phyloP scores from a whole-genome alignment of 2,329 filamentous ascomycete genomes.

The Boeremia lycopersici region DNA sequence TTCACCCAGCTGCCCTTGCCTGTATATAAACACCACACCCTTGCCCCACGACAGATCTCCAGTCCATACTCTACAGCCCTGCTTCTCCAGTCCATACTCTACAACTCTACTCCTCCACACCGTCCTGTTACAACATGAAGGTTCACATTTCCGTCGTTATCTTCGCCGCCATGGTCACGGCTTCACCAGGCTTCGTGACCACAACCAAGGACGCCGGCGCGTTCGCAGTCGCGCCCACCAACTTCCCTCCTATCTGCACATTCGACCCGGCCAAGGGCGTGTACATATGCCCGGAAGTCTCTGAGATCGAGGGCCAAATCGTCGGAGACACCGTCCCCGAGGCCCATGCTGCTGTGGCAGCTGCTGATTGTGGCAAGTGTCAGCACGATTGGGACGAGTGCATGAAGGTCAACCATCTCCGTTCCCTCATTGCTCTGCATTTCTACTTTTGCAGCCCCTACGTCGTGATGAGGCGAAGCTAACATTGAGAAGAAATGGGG shows the following conservation, averaged over 20 bases:
- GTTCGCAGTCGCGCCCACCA: not conserved
- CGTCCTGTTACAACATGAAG: not conserved
- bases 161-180: not conserved
- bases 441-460: no score
- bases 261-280: conserved; percentile 4
- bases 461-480: not conserved
- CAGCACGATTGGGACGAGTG: conserved; percentile 1
- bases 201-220: not conserved
- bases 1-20: not conserved
- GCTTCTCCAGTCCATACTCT: not conserved
- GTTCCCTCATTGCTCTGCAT: no score
- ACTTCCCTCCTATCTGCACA: not conserved
- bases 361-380: conserved; percentile 2
- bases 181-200: not conserved
- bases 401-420: not conserved
- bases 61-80: no score
- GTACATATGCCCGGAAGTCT: not conserved
- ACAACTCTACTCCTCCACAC: not conserved
- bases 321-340: not conserved
- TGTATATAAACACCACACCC: not conserved
- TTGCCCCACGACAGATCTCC: not conserved
- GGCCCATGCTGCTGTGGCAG: not conserved
- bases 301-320: not conserved
- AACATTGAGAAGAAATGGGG: not conserved
- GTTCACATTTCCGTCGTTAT: not conserved